Evolutionary conservation across 352 stramenopile genomes (phyloP), one percentile per base, ranked within the genome.

Genomic region (Bremia lactucae): DNA sequence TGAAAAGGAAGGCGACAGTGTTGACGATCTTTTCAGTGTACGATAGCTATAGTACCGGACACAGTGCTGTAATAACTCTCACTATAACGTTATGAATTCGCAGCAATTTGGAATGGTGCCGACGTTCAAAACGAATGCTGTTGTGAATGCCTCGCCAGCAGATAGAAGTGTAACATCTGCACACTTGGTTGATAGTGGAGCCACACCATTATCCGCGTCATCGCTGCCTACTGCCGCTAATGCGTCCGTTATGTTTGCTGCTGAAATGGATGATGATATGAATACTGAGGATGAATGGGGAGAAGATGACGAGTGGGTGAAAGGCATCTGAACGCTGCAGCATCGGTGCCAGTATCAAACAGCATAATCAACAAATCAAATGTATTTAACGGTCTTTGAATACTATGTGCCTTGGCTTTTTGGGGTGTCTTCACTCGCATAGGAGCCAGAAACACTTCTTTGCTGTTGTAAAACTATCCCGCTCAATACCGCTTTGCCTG

Each of bases 101-200:
- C 46, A 90, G 77, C 72, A 90, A 84, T 90, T 90, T 45, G 74
- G 72, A 4, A 85, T 90, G 72, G 74, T 87, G 18, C 72, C 74
- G 16, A 83, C 59, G 28, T 84, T 90, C 51, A 81, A 83, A 44
- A 80, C 83, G 34, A 70, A 61, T 44, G 59, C 65, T 26, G 62
- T 68, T 54, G 44, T 59, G 11, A 24, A 25, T 31, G 36, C 55
- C 50, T 43, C 58, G n/a, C 37, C 54, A 29, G 36, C 55, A 29
- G 37, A 60, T 31, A 52, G 45, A 15, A 42, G 41, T 19, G 43
- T 48, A 29, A 13, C 44, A 15, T 36, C 46, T 47, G 18, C 46
- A 28, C 47, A 43, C 7, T 39, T 47, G 48, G 10, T 41, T 19
- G 33, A 23, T 39, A 29, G 16, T 23, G 18, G 14, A n/a, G 22